A percentile compares a stretch with the other conserved stretches of the same genome.
phyloP scores from a whole-genome alignment of 148 eudicot species.

The Nepenthes mirabilis region DNA sequence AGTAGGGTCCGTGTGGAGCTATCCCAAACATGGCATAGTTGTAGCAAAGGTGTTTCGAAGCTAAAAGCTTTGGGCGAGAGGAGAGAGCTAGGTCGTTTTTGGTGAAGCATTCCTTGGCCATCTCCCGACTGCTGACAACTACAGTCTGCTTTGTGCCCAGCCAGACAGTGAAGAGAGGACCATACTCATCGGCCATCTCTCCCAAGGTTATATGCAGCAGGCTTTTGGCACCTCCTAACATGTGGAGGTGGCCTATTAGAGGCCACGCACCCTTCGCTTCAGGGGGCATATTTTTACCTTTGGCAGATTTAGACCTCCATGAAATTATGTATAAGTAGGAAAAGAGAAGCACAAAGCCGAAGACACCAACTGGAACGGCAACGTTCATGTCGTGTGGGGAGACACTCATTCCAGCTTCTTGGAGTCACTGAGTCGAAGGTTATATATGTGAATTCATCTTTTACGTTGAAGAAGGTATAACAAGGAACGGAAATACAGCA shows the following conservation, averaged over 20 bases:
- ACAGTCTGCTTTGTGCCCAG: background rate
- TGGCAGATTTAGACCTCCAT: background rate
- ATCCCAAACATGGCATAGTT: slow-evolving; percentile 2
- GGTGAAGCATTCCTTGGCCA: slow-evolving; percentile 8
- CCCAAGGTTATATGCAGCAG: slow-evolving; percentile 8
- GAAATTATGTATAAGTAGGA: background rate
- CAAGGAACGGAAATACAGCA: too few relatives aligned
- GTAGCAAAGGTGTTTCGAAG: background rate
- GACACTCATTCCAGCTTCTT: too few relatives aligned
- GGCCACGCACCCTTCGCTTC: slow-evolving; percentile 11
- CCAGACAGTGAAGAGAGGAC: slow-evolving; percentile 10
- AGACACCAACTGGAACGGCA: background rate
- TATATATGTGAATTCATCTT: too few relatives aligned
- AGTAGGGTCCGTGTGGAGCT: background rate
- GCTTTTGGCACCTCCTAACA: slow-evolving; percentile 1
- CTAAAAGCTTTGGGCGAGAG: slow-evolving; percentile 3
- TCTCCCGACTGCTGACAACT: slow-evolving; percentile 7
- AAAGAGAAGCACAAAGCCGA: background rate
- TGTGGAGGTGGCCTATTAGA: slow-evolving; percentile 14
- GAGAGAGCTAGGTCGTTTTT: background rate
- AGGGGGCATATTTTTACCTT: background rate
- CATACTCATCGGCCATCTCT: slow-evolving; percentile 12
- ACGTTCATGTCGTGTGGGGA: too few relatives aligned
- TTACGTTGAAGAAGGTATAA: too few relatives aligned
- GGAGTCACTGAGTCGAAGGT: too few relatives aligned